Evolutionary conservation across 192 early-diverging fungal species (phyloP).

Genomic region (Coemansia sp.): DNA sequence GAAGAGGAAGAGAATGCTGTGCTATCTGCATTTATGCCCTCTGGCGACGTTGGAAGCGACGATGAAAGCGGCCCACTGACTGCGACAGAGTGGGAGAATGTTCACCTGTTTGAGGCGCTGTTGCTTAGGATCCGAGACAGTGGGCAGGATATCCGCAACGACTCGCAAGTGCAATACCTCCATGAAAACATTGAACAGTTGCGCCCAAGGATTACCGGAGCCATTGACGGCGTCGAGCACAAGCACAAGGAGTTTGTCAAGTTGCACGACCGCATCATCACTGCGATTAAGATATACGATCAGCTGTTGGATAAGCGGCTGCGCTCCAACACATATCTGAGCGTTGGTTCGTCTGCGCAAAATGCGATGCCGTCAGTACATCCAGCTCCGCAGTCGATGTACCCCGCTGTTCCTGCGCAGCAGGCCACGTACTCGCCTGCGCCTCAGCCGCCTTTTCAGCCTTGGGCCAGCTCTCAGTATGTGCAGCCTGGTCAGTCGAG

Average conservation of each 20-base stretch:
- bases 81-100: slow-evolving; percentile 77
- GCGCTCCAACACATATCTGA: slow-evolving; percentile 39
- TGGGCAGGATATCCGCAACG: slow-evolving; percentile 71
- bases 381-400: slow-evolving; percentile 37
- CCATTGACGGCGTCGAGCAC: slow-evolving; percentile 66
- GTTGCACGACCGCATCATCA: slow-evolving; percentile 76
- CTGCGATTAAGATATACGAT: slow-evolving; percentile 83
- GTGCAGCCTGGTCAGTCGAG: slow-evolving; percentile 7
- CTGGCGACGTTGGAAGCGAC: slow-evolving; percentile 12
- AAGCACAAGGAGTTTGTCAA: slow-evolving; percentile 78
- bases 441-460: slow-evolving; percentile 25
- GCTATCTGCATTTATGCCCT: slow-evolving; percentile 38
- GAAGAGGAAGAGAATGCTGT: slow-evolving; percentile 7
- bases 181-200: slow-evolving; percentile 84
- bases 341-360: slow-evolving; percentile 5
- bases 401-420: slow-evolving; percentile 25
- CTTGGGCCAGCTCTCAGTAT: background rate
- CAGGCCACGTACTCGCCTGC: slow-evolving; percentile 29
- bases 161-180: slow-evolving; percentile 76
- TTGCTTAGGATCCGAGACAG: slow-evolving; percentile 74
- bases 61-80: slow-evolving; percentile 60
- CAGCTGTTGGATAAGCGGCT: slow-evolving; percentile 75
- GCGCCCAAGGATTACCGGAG: slow-evolving; percentile 76
- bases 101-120: slow-evolving; percentile 83
- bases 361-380: slow-evolving; percentile 8